These are phyloP conservation scores for Neurospora cerealis DNA, from an alignment of 495 filamentous ascomycete species.

Conservation along the genomic window DNA sequence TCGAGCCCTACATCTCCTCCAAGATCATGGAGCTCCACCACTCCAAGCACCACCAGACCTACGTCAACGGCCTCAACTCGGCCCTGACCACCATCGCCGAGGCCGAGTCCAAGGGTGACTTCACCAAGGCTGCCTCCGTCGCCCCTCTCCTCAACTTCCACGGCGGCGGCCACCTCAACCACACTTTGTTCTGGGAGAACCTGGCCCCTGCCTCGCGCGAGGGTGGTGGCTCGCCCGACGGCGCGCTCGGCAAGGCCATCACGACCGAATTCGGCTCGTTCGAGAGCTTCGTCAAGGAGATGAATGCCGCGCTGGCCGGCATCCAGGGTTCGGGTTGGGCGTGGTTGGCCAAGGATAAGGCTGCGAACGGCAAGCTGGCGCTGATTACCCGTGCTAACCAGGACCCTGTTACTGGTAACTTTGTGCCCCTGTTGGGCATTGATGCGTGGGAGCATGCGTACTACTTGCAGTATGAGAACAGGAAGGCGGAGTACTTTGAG, in stretches of 20 bases:
- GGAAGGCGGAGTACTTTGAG: conserved; percentile 96
- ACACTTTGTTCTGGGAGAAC: conserved; percentile 97
- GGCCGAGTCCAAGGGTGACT: conserved; percentile 48
- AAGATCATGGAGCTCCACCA: conserved; percentile 97
- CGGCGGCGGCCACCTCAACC: conserved; percentile 92
- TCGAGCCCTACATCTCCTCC: conserved; percentile 90
- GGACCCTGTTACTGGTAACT: conserved; percentile 74
- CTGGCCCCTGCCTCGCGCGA: conserved; percentile 59
- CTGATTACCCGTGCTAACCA: conserved; percentile 77
- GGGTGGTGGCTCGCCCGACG: conserved; percentile 67
- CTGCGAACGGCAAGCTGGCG: conserved; percentile 58
- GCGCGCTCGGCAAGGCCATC: conserved; percentile 54
- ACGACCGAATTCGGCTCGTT: conserved; percentile 69
- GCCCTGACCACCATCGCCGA: conserved; percentile 50
- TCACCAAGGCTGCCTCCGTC: conserved; percentile 62
- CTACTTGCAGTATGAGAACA: conserved; percentile 91
- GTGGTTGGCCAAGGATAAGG: conserved; percentile 88
- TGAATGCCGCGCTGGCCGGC: conserved; percentile 74
- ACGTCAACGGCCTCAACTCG: conserved; percentile 63
- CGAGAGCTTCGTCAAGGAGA: conserved; percentile 64
- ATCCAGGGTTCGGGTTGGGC: conserved; percentile 95
- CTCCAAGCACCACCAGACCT: conserved; percentile 70
- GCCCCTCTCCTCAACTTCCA: conserved; percentile 93
- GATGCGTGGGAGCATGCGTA: conserved; percentile 76
- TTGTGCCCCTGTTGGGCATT: conserved; percentile 69